A percentile compares a stretch with the other conserved stretches of the same genome.
Conservation (phyloP, 1,284 basidiomycete species). For the Ustilago curta region DNA sequence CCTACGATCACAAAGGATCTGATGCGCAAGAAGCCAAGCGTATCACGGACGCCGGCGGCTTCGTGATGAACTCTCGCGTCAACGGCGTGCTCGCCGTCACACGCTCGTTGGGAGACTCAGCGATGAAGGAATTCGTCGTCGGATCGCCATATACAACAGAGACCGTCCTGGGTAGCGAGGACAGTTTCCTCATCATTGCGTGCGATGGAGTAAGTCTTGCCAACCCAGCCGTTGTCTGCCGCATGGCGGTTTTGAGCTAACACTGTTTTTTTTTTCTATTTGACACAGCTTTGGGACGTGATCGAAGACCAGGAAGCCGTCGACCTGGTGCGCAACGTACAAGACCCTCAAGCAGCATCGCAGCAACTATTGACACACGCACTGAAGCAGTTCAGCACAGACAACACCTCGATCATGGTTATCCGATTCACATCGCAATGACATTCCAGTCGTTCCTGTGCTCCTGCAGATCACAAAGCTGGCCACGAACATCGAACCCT, state of each 20-base stretch:
- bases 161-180: conserved; percentile 87
- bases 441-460: neutral
- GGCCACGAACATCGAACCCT: neutral
- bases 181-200: conserved; percentile 94
- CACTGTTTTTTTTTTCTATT: conserved; percentile 2
- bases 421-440: conserved; percentile 48
- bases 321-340: conserved; percentile 80
- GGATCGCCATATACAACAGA: conserved; percentile 98
- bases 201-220: conserved; percentile 88
- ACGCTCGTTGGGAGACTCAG: conserved; percentile 92
- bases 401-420: conserved; percentile 75
- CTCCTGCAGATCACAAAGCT: neutral
- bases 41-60: conserved; percentile 96
- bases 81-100: conserved; percentile 96
- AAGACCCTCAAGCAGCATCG: conserved; percentile 86
- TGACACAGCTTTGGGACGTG: conserved; percentile 92
- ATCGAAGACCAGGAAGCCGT: conserved; percentile 91
- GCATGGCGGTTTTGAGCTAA: neutral
- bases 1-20: conserved; percentile 98
- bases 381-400: conserved; percentile 85
- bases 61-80: conserved; percentile 97
- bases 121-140: conserved; percentile 99
- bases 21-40: conserved; percentile 97
- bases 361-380: conserved; percentile 85
- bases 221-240: neutral